phyloP scores from a whole-genome alignment of 768 basidiomycete genomes.

The Lyophyllum shimeji region DNA sequence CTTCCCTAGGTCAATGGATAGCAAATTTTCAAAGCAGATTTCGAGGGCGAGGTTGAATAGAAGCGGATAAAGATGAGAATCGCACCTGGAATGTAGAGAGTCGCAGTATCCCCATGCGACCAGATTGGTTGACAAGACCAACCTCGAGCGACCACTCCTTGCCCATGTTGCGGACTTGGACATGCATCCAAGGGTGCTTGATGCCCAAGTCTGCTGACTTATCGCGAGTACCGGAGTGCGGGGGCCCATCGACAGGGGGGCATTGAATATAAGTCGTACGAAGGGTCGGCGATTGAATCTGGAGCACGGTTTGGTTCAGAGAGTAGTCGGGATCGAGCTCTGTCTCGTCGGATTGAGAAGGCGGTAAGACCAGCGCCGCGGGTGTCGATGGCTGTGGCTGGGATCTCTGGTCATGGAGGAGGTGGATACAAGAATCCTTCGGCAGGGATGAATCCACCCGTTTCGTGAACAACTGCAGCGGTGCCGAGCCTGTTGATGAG shows the following conservation, averaged over 20 bases:
- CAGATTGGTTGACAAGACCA: constrained; percentile 64
- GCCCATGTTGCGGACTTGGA: constrained; percentile 70
- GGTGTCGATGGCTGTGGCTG: constrained; percentile 49
- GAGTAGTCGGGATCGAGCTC: constrained; percentile 27
- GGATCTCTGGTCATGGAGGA: constrained; percentile 60
- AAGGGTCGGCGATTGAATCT: constrained; percentile 77
- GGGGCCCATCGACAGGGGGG: constrained; percentile 37
- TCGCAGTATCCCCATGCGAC: constrained; percentile 58
- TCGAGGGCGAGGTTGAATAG: background rate
- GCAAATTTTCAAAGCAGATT: constrained; percentile 6
- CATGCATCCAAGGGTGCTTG: constrained; percentile 71
- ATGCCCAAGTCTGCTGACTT: constrained; percentile 45
- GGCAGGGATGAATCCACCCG: constrained; percentile 50
- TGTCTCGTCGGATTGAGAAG: constrained; percentile 24
- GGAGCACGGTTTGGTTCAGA: constrained; percentile 69
- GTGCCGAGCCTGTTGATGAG: constrained; percentile 68
- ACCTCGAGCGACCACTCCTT: constrained; percentile 76
- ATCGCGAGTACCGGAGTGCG: constrained; percentile 10
- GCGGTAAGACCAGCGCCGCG: constrained; percentile 43
- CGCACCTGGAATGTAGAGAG: constrained; percentile 82
- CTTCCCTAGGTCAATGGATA: no score
- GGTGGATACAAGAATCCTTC: constrained; percentile 62
- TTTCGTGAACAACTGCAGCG: constrained; percentile 54
- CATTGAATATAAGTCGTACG: constrained; percentile 66
- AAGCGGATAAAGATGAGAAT: constrained; percentile 9